phyloP scores from a whole-genome alignment of 176 grass and related monocot genomes.

The Triticum timopheevii region DNA sequence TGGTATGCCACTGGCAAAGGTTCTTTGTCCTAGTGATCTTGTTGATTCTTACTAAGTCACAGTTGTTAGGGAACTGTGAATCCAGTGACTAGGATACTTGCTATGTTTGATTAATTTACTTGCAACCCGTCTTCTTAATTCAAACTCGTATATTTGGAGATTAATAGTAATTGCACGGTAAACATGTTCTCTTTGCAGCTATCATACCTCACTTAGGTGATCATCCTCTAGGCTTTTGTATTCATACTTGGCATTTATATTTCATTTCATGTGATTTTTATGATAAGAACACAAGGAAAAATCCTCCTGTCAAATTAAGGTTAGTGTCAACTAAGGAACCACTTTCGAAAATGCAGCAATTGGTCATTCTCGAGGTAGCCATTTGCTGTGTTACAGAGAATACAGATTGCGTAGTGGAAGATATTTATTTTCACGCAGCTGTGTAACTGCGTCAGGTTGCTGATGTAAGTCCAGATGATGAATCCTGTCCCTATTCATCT shows the following conservation, averaged over 20 bases:
- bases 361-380: not conserved
- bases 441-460: not conserved
- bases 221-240: slow-evolving; percentile 9
- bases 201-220: no score
- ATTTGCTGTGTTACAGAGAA: not conserved
- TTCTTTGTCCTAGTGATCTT: not conserved
- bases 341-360: not conserved
- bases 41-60: not conserved
- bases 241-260: not conserved
- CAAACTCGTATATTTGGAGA: not conserved
- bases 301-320: not conserved
- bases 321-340: not conserved
- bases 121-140: slow-evolving; percentile 1
- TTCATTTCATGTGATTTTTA: slow-evolving; percentile 4
- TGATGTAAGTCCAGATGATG: not conserved
- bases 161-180: not conserved
- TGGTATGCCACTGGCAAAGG: not conserved
- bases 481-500: not conserved
- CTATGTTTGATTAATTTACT: slow-evolving; percentile 11
- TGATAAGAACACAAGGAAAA: not conserved
- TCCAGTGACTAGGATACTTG: not conserved
- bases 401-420: not conserved
- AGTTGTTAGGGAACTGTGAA: not conserved
- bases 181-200: not conserved
- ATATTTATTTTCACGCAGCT: not conserved